Evolutionary conservation across 2,329 filamentous ascomycete genomes (phyloP), one percentile per base, ranked within the genome.

Genomic region (Talaromyces albobiverticillius): DNA sequence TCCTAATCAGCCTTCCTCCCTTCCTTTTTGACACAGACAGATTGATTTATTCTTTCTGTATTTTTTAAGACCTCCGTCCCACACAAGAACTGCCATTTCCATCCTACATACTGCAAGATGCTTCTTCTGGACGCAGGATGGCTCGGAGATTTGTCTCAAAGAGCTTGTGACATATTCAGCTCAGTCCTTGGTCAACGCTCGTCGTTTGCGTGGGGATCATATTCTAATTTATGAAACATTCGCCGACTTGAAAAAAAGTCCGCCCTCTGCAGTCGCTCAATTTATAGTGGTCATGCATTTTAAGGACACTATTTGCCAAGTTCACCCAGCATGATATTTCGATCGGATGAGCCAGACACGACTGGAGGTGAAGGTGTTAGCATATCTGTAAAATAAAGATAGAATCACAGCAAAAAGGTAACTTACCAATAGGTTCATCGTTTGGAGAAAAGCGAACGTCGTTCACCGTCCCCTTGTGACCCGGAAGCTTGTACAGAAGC

Each of bases 381-480:
- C 34, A 47, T 49, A 32, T n/a, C 34, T 10, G 16, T 29, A 4
- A 34, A 45, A 31, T n/a, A 38, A 29, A n/a, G n/a, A n/a, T n/a
- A n/a, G n/a, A n/a, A n/a, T n/a, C n/a, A n/a, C n/a, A n/a, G n/a
- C n/a, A n/a, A n/a, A n/a, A n/a, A n/a, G n/a, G n/a, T n/a, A 36
- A 85, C 90, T 85, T 81, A 96, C 92, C 82, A 58, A 96, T 88
- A 18, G 91, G 90, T 63, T 96, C 91, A 57, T 87, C 84, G 36
- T 83, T 82, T 4, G 93, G 91, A 46, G 90, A 87, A 68, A 99
- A 95, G 62, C 95, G 88, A 52, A 93, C 93, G 69, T 93, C 91
- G 69, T 97, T 99, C 49, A 97, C 94, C 0, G 89, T 90, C 31
- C 93, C 94, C 73, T 91, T 94, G 71, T 99, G 94, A 1, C 94